These are phyloP conservation scores for Neonectria magnoliae DNA, from an alignment of 2,329 filamentous ascomycete genomes.

Conservation along the genomic window DNA sequence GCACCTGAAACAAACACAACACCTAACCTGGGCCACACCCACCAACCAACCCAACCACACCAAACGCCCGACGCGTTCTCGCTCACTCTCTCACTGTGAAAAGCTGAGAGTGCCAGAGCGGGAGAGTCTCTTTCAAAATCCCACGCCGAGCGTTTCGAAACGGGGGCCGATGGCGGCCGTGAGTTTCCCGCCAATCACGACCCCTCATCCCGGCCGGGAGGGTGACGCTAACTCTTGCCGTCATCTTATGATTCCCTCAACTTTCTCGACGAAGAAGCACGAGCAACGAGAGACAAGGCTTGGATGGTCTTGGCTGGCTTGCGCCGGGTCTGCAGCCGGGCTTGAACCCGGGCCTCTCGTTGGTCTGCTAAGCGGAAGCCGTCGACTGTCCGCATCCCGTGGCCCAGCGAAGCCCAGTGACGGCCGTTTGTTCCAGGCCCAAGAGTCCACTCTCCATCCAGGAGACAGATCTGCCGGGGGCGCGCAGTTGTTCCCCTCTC, in stretches of 20 bases:
- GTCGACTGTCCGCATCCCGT: neutral
- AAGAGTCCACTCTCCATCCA: neutral
- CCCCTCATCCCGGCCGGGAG: neutral
- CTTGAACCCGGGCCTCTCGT: conserved; percentile 8
- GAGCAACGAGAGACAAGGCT: neutral
- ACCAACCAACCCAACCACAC: conserved; percentile 5
- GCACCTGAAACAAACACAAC: conserved; percentile 26
- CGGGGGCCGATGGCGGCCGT: conserved; percentile 19
- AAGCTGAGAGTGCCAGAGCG: neutral
- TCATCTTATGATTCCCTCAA: conserved; percentile 33
- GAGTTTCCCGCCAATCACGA: conserved; percentile 38
- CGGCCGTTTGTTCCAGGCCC: conserved; percentile 16
- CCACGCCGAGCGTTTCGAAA: conserved; percentile 41
- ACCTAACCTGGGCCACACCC: conserved; percentile 12
- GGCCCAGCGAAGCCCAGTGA: conserved; percentile 2
- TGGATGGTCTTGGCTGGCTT: conserved; percentile 1
- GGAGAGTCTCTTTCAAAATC: conserved; percentile 9
- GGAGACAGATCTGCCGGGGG: conserved; percentile 9
- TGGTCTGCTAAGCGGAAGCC: conserved; percentile 19
- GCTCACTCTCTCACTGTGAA: conserved; percentile 6
- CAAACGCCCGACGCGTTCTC: conserved; percentile 1
- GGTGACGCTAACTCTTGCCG: conserved; percentile 25
- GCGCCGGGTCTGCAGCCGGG: neutral
- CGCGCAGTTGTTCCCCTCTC: neutral
- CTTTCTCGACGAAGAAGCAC: neutral